phyloP scores from a whole-genome alignment of 169 alveolate species.

The Babesia caballi region DNA sequence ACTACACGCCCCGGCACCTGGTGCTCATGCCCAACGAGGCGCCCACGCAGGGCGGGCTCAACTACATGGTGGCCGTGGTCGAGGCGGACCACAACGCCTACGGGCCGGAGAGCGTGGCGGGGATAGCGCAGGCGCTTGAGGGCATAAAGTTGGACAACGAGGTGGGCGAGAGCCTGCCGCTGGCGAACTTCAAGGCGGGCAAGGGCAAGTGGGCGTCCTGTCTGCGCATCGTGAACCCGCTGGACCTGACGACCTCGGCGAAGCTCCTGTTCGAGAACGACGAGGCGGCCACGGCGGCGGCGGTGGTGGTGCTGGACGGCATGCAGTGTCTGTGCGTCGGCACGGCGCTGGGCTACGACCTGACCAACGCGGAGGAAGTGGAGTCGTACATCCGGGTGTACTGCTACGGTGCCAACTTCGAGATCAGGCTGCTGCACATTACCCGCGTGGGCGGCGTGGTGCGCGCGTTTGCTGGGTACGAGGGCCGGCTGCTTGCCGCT shows the following conservation, averaged over 20 bases:
- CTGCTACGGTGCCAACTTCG: constrained; percentile 69
- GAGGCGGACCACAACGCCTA: constrained; percentile 89
- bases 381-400: constrained; percentile 67
- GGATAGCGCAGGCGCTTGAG: constrained; percentile 70
- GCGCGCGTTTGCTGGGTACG: constrained; percentile 87
- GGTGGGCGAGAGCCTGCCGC: constrained; percentile 65
- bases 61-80: constrained; percentile 82
- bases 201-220: constrained; percentile 94
- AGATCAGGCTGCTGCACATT: constrained; percentile 80
- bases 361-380: constrained; percentile 32
- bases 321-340: constrained; percentile 89
- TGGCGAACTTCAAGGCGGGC: constrained; percentile 90
- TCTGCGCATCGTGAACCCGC: constrained; percentile 84
- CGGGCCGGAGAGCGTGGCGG: constrained; percentile 76
- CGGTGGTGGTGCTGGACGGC: constrained; percentile 84
- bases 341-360: constrained; percentile 76
- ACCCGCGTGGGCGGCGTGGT: constrained; percentile 91
- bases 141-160: constrained; percentile 68
- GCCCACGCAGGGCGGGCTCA: constrained; percentile 51
- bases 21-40: constrained; percentile 83
- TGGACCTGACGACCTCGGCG: constrained; percentile 78
- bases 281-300: constrained; percentile 91
- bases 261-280: constrained; percentile 88
- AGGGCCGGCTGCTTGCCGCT: constrained; percentile 91
- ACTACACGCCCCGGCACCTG: constrained; percentile 91